These are phyloP conservation scores for Adansonia digitata DNA, from an alignment of 345 rosid species.

Conservation along the genomic window DNA sequence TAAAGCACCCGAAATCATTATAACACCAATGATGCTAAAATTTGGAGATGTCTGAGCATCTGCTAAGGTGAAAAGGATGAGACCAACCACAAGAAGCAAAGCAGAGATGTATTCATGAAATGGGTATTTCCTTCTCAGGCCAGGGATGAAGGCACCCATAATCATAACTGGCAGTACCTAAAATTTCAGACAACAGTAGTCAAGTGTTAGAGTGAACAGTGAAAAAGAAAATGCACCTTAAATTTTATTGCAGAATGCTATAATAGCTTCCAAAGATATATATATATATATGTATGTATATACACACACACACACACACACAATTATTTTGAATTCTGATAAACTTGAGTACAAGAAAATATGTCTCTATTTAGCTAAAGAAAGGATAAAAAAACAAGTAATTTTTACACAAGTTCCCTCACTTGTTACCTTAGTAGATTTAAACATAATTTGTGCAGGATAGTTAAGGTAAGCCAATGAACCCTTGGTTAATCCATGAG, in stretches of 20 bases:
- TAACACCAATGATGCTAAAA: constrained; percentile 72
- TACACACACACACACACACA: too few species aligned
- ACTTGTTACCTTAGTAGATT: constrained; percentile 93
- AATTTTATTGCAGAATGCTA: background rate
- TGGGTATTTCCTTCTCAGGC: constrained; percentile 84
- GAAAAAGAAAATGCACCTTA: background rate
- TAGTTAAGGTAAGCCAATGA: constrained; percentile 95
- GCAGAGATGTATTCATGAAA: constrained; percentile 80
- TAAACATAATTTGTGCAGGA: constrained; percentile 98
- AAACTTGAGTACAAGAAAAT: background rate
- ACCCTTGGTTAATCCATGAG: constrained; percentile 93
- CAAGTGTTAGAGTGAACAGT: background rate
- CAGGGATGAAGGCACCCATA: constrained; percentile 96
- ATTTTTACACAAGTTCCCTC: background rate
- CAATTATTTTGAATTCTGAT: background rate
- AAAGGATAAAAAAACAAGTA: background rate
- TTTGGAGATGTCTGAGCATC: constrained; percentile 94
- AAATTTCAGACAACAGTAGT: background rate
- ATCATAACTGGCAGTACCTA: constrained; percentile 94
- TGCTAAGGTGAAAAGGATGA: constrained; percentile 88
- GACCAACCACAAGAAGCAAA: constrained; percentile 69
- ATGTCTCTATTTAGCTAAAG: background rate
- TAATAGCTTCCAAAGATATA: too few species aligned
- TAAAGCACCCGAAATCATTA: constrained; percentile 87
- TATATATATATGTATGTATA: too few species aligned